Conservation (phyloP, 306 rosid species). For the Malus sylvestris region DNA sequence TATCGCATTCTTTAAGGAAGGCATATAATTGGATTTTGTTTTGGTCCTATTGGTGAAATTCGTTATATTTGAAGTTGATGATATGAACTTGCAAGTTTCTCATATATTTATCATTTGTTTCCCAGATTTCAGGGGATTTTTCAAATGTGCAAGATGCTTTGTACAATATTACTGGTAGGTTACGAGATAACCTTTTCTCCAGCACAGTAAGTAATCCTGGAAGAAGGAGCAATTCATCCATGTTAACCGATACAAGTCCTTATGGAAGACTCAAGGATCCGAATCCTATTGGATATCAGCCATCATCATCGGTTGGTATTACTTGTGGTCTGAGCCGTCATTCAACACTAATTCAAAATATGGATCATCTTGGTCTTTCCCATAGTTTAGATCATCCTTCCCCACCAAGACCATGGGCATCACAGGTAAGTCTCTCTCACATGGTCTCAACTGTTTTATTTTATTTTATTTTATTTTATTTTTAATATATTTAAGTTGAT, state of each 20-base stretch:
- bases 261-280: conserved; percentile 57
- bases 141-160: conserved; percentile 91
- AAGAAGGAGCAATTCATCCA: conserved; percentile 46
- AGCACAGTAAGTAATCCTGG: conserved; percentile 46
- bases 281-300: conserved; percentile 36
- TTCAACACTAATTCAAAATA: conserved; percentile 41
- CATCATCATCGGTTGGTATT: conserved; percentile 28
- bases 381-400: conserved; percentile 59
- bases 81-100: neutral
- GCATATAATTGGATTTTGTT: neutral
- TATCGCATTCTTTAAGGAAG: neutral
- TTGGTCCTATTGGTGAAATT: conserved; percentile 10
- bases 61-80: conserved; percentile 4
- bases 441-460: neutral
- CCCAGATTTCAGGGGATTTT: conserved; percentile 85
- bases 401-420: conserved; percentile 66
- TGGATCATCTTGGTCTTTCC: conserved; percentile 48
- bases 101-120: neutral
- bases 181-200: conserved; percentile 74
- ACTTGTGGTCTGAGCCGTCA: conserved; percentile 43
- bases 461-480: neutral
- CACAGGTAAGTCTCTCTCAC: conserved; percentile 37
- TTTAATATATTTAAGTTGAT: neutral
- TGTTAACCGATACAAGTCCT: conserved; percentile 52
- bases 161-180: conserved; percentile 82